phyloP scores from a whole-genome alignment of 2,329 filamentous ascomycete species.

The Botrytis galanthina region DNA sequence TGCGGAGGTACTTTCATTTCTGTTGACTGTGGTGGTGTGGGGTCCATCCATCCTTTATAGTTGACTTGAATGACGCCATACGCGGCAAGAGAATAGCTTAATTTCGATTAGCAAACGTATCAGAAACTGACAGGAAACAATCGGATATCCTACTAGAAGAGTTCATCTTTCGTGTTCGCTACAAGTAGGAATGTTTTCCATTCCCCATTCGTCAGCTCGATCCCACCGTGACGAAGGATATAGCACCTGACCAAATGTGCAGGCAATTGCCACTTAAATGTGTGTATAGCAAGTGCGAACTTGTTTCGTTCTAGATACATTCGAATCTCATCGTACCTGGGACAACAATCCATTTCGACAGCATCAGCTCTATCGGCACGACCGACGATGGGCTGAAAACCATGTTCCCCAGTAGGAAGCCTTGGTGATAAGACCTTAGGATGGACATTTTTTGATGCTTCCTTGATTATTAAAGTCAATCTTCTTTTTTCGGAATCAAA shows the following conservation, averaged over 20 bases:
- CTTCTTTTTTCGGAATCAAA: conserved; percentile 2
- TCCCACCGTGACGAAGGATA: conserved; percentile 3
- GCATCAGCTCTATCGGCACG: neutral
- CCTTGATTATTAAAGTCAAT: neutral
- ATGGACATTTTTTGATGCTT: neutral
- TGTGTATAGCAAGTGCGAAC: conserved; percentile 13
- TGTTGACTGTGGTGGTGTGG: neutral
- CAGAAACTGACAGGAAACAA: neutral
- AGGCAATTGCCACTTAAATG: conserved; percentile 3
- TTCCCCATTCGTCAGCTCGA: neutral
- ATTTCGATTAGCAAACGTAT: neutral
- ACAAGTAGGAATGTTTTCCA: conserved; percentile 14
- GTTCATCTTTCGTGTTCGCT: conserved; percentile 1
- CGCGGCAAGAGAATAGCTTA: neutral
- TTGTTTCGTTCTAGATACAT: neutral
- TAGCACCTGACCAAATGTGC: conserved; percentile 11
- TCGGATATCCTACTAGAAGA: neutral
- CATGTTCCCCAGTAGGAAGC: neutral
- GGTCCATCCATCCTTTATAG: neutral
- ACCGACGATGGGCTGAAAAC: neutral
- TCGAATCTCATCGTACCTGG: conserved; percentile 8
- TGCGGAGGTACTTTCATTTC: neutral
- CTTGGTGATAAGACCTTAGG: neutral
- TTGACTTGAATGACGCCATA: neutral
- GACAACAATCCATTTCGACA: neutral